Evolutionary conservation across 2,329 filamentous ascomycete genomes (phyloP), one percentile per base, ranked within the genome.

Genomic region (Phoma sp.): DNA sequence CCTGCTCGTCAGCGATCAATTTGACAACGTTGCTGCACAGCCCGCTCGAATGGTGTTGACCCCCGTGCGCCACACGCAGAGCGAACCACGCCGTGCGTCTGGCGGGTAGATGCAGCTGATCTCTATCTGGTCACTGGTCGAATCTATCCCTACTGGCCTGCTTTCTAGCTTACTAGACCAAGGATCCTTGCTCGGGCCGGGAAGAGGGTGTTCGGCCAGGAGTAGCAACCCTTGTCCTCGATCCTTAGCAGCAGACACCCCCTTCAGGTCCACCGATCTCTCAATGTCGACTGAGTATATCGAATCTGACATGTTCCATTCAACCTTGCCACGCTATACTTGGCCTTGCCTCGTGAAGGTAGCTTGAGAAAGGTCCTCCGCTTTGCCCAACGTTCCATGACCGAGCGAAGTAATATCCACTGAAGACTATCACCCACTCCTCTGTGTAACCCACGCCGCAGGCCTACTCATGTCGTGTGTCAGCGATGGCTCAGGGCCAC

Each of bases 31-130:
- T 59, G 52, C 68, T 72, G 71, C 71, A 68, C 45, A 54, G 54
- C 57, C 50, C 52, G 57, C 71, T 70, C 62, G 55, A 73, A 71
- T 42, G 39, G 67, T 70, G 59, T 57, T 56, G 36, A 66, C 57
- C 66, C 67, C 71, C 64, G 69, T 61, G 59, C 63, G 57, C 60
- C 63, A 63, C 62, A 62, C 61, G 62, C 60, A 64, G 64, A 60
- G 37, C 34, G 51, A 56, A 61, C 57, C 32, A 62, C 62, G 56
- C 51, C 49, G 42, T 66, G 60, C 61, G 59, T 64, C 59, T 61
- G 51, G 66, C 59, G 57, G 58, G 59, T 71, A 55, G 60, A 57
- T 59, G 59, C 52, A 61, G 59, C 56, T 47, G 60, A 57, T 62
- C 55, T 45, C 48, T 62, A 56, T 65, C 64, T 50, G 69, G 67